These are phyloP conservation scores for Syzygium aqueum DNA, from an alignment of 345 rosid species.

Conservation along the genomic window DNA sequence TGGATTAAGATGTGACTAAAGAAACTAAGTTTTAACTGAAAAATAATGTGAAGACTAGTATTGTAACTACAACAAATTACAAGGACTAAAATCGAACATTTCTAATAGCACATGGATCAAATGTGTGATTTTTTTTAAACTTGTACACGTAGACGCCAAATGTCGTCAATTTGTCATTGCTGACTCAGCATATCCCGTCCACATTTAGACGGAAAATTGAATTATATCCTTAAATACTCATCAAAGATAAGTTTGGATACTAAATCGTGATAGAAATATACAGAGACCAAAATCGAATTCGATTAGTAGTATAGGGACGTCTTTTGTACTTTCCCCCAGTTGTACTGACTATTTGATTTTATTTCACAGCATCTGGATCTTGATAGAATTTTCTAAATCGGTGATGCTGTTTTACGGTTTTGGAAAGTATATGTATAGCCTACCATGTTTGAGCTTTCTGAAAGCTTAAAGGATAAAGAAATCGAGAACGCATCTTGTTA, in stretches of 20 bases:
- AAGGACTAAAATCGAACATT: background rate
- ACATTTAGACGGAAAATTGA: background rate
- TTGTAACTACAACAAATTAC: background rate
- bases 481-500: background rate
- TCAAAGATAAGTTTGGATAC: background rate
- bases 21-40: background rate
- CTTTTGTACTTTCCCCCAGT: background rate
- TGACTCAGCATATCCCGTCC: background rate
- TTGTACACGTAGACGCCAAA: background rate
- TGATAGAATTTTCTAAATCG: background rate
- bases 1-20: background rate
- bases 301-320: background rate
- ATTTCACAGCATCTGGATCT: background rate
- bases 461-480: background rate
- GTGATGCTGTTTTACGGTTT: background rate
- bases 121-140: background rate
- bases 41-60: background rate
- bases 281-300: background rate
- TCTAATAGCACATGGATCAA: background rate
- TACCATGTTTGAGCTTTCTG: background rate
- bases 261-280: background rate
- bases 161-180: background rate
- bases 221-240: background rate
- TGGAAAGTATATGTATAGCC: background rate
- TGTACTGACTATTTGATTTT: background rate